These are phyloP conservation scores for Aspergillus olivimuriae DNA, from an alignment of 495 filamentous ascomycete species.

Conservation along the genomic window DNA sequence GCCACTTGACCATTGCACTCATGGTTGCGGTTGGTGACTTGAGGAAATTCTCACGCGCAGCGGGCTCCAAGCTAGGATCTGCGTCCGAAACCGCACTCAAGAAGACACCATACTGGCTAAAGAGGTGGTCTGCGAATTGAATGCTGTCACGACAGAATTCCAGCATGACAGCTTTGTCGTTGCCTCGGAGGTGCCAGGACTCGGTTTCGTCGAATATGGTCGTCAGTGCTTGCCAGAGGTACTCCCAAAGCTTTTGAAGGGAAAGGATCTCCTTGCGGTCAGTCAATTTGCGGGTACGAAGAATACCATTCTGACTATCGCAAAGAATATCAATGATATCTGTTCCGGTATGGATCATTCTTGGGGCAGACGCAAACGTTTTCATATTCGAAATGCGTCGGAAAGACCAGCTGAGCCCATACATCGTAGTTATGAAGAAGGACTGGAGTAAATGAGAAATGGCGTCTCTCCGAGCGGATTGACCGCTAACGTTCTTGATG, in stretches of 20 bases:
- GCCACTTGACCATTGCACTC: conserved; percentile 68
- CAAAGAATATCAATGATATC: conserved; percentile 78
- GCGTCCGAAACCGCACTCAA: conserved; percentile 54
- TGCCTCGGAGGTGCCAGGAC: conserved; percentile 60
- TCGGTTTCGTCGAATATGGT: conserved; percentile 82
- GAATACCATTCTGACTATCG: conserved; percentile 71
- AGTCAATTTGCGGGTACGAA: conserved; percentile 57
- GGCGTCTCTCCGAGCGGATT: conserved; percentile 65
- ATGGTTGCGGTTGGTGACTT: conserved; percentile 60
- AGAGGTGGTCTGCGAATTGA: conserved; percentile 79
- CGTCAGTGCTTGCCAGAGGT: conserved; percentile 69
- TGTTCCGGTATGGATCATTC: conserved; percentile 64
- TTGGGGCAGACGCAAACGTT: conserved; percentile 60
- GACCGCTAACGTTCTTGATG: conserved; percentile 69
- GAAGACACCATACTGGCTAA: conserved; percentile 76
- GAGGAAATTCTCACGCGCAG: conserved; percentile 35
- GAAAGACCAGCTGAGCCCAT: conserved; percentile 54
- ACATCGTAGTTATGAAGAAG: conserved; percentile 56
- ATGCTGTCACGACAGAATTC: conserved; percentile 92
- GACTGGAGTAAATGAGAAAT: conserved; percentile 61
- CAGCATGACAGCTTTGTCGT: conserved; percentile 69
- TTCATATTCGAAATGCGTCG: conserved; percentile 49
- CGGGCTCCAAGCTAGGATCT: conserved; percentile 33
- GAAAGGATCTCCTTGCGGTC: conserved; percentile 54
- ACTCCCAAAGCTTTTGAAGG: conserved; percentile 71